Conservation (phyloP, 2,329 filamentous ascomycete genomes). For the Tolypocladium cylindrosporum region DNA sequence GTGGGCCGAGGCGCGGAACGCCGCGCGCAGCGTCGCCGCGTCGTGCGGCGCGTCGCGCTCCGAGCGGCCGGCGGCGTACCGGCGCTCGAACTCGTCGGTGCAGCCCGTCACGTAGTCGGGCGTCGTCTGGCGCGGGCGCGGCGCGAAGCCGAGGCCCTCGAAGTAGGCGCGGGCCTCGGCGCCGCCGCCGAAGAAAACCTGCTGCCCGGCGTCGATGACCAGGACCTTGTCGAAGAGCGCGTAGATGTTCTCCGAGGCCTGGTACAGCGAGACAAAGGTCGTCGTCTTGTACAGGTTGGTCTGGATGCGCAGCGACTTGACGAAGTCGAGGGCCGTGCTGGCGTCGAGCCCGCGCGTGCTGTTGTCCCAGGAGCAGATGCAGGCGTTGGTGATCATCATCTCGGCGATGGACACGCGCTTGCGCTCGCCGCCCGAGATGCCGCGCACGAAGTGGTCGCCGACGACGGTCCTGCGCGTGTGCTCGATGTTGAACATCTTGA, state of each 20-base stretch:
- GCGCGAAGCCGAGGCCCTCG: slow-evolving; percentile 63
- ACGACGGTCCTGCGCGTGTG: slow-evolving; percentile 80
- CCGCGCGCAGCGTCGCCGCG: slow-evolving; percentile 55
- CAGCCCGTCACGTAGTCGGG: slow-evolving; percentile 76
- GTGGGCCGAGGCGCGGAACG: slow-evolving; percentile 59
- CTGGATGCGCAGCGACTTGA: slow-evolving; percentile 63
- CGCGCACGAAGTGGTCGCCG: slow-evolving; percentile 71
- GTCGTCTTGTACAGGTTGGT: slow-evolving; percentile 77
- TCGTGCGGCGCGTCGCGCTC: slow-evolving; percentile 57
- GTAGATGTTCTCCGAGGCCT: slow-evolving; percentile 76
- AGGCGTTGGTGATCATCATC: slow-evolving; percentile 67
- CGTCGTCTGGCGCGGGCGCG: slow-evolving; percentile 67
- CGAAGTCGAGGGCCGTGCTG: slow-evolving; percentile 56
- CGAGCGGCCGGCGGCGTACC: slow-evolving; percentile 60
- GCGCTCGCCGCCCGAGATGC: slow-evolving; percentile 69
- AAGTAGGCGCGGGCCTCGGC: slow-evolving; percentile 63
- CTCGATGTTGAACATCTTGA: slow-evolving; percentile 92
- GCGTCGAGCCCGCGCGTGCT: slow-evolving; percentile 60
- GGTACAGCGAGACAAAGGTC: slow-evolving; percentile 79
- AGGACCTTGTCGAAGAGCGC: slow-evolving; percentile 74
- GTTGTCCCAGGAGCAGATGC: slow-evolving; percentile 68
- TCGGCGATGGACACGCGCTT: slow-evolving; percentile 78
- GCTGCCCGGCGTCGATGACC: slow-evolving; percentile 65
- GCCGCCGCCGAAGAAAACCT: slow-evolving; percentile 66
- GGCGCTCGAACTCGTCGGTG: slow-evolving; percentile 75